These are phyloP conservation scores for Beauveria medogensis DNA, from an alignment of 2,329 filamentous ascomycete species.

Conservation along the genomic window DNA sequence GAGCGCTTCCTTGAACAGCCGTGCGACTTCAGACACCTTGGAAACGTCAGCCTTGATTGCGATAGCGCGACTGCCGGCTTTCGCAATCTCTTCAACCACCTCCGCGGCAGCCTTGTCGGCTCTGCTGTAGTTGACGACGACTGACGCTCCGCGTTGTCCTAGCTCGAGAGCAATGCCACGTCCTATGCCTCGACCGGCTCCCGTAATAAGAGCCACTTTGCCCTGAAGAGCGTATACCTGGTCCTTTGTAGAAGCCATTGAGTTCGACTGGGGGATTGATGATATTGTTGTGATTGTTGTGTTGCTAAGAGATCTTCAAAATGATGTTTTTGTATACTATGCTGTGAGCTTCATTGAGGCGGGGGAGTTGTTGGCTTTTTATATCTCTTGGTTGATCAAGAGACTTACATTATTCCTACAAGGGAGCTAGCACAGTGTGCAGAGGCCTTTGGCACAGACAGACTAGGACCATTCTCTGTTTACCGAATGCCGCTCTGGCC, in stretches of 20 bases:
- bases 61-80: constrained; percentile 49
- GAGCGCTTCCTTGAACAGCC: constrained; percentile 58
- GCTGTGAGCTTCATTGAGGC: background rate
- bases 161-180: constrained; percentile 59
- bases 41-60: constrained; percentile 59
- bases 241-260: background rate
- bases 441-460: background rate
- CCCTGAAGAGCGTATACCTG: constrained; percentile 18
- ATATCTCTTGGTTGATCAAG: background rate
- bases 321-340: background rate
- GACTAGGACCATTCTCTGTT: no score
- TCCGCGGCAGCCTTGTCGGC: constrained; percentile 47
- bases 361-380: background rate
- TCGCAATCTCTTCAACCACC: constrained; percentile 45
- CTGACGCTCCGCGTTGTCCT: constrained; percentile 53
- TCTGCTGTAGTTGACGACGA: constrained; percentile 60
- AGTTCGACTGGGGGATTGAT: background rate
- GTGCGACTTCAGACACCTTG: constrained; percentile 48
- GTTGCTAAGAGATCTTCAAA: background rate
- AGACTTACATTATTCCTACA: background rate
- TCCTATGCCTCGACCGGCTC: constrained; percentile 58
- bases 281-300: background rate
- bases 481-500: background rate
- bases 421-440: background rate
- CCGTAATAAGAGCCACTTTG: constrained; percentile 56